Evolutionary conservation across 768 basidiomycete genomes (phyloP).

Genomic region (Termitomyces heimii): DNA sequence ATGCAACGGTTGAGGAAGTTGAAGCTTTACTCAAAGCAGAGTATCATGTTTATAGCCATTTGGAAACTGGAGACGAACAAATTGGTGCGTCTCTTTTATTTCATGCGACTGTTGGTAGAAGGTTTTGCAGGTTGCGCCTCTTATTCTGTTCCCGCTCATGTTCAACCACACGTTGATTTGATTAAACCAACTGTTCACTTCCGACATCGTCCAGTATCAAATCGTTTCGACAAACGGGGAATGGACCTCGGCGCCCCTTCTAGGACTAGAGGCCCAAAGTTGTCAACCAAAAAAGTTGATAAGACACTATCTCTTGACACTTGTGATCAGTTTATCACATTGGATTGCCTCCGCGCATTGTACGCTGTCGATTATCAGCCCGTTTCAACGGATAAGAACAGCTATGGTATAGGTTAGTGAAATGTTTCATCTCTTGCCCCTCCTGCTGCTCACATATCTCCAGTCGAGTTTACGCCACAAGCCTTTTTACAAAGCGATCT

Average conservation of each 20-base stretch:
- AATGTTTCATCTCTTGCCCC: not conserved
- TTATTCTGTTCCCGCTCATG: slow-evolving; percentile 33
- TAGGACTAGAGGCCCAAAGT: slow-evolving; percentile 1
- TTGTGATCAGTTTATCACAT: slow-evolving; percentile 22
- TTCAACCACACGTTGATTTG: slow-evolving; percentile 35
- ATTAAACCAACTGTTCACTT: slow-evolving; percentile 40
- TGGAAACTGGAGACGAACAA: slow-evolving; percentile 29
- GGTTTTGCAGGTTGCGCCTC: slow-evolving; percentile 26
- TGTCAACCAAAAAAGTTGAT: not conserved
- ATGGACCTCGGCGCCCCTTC: slow-evolving; percentile 7
- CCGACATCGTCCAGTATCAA: slow-evolving; percentile 23
- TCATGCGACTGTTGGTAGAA: not conserved
- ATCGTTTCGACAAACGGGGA: slow-evolving; percentile 13
- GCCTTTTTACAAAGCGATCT: slow-evolving; percentile 8
- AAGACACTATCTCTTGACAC: slow-evolving; percentile 5
- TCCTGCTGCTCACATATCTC: not conserved
- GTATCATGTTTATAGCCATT: slow-evolving; percentile 40
- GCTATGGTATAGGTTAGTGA: slow-evolving; percentile 21
- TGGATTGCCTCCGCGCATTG: slow-evolving; percentile 23
- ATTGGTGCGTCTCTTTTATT: slow-evolving; percentile 18
- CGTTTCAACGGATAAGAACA: slow-evolving; percentile 20
- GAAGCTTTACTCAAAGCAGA: slow-evolving; percentile 37
- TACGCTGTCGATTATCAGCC: slow-evolving; percentile 21
- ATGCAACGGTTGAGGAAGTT: slow-evolving; percentile 34
- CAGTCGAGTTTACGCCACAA: slow-evolving; percentile 10